Evolutionary conservation across 2,329 filamentous ascomycete genomes (phyloP).

Genomic region (Trichoderma koningii): DNA sequence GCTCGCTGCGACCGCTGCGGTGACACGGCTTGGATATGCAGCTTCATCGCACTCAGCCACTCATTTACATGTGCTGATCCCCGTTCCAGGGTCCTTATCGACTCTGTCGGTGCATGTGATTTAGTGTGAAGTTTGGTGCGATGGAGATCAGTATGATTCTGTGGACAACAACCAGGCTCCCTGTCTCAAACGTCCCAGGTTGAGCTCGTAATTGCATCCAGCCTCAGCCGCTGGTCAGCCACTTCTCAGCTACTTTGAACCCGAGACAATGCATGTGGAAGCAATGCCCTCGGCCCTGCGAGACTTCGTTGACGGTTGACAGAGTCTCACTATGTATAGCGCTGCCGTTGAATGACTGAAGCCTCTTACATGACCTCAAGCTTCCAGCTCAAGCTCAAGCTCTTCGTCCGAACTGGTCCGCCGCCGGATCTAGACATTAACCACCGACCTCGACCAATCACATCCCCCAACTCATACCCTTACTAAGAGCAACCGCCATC

Average conservation of each 20-base stretch:
- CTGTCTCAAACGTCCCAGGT: no score
- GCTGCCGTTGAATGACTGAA: background rate
- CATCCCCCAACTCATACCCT: background rate
- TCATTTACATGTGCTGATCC: no score
- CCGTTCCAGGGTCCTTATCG: no score
- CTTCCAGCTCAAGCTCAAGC: no score
- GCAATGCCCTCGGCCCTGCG: no score
- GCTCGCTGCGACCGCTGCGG: slow-evolving; percentile 8
- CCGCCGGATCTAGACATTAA: background rate
- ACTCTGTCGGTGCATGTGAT: no score
- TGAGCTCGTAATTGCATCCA: no score
- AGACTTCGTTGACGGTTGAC: no score
- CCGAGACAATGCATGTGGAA: no score
- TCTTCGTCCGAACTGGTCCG: slow-evolving; percentile 22
- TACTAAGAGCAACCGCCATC: slow-evolving; percentile 6
- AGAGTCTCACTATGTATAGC: background rate
- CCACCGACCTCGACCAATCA: background rate
- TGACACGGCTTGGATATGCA: background rate
- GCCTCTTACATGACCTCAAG: background rate
- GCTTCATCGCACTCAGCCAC: background rate
- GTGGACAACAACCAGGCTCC: background rate
- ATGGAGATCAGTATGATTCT: background rate
- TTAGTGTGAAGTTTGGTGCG: no score
- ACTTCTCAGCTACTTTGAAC: no score
- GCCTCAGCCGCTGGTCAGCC: no score